phyloP scores from a whole-genome alignment of 2,329 filamentous ascomycete genomes.

The Diplodia intermedia region DNA sequence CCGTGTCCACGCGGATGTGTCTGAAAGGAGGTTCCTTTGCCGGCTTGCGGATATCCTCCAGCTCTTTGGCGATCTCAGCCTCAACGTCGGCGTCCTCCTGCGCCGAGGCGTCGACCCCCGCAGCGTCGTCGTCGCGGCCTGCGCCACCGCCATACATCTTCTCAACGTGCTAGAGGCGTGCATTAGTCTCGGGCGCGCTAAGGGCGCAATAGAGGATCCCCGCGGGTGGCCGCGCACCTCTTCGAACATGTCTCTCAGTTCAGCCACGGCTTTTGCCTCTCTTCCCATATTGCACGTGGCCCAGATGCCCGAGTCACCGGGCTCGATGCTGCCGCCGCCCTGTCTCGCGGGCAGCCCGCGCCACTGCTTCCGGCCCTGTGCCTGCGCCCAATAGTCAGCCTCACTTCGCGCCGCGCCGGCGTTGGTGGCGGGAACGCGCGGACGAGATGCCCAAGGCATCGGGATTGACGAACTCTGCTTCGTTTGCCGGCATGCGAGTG shows the following conservation, averaged over 20 bases:
- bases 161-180: slow-evolving; percentile 67
- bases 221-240: slow-evolving; percentile 57
- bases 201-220: slow-evolving; percentile 4
- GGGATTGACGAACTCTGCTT: slow-evolving; percentile 32
- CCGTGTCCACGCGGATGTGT: slow-evolving; percentile 61
- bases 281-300: slow-evolving; percentile 76
- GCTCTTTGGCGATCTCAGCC: slow-evolving; percentile 72
- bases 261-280: slow-evolving; percentile 71
- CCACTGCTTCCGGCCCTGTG: slow-evolving; percentile 32
- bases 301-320: slow-evolving; percentile 78
- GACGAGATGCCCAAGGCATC: neutral
- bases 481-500: slow-evolving; percentile 31
- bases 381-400: slow-evolving; percentile 20
- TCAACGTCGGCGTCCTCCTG: slow-evolving; percentile 67
- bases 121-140: slow-evolving; percentile 42
- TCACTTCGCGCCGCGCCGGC: neutral
- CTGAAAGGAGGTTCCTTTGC: slow-evolving; percentile 58
- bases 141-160: slow-evolving; percentile 54
- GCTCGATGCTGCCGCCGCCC: slow-evolving; percentile 56
- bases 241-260: slow-evolving; percentile 70
- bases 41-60: slow-evolving; percentile 67
- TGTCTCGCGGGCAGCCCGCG: slow-evolving; percentile 5
- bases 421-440: neutral
- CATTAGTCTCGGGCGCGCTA: slow-evolving; percentile 15
- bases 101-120: slow-evolving; percentile 36